phyloP scores from a whole-genome alignment of 202 grass and related monocot species.

The Elaeis oleifera region DNA sequence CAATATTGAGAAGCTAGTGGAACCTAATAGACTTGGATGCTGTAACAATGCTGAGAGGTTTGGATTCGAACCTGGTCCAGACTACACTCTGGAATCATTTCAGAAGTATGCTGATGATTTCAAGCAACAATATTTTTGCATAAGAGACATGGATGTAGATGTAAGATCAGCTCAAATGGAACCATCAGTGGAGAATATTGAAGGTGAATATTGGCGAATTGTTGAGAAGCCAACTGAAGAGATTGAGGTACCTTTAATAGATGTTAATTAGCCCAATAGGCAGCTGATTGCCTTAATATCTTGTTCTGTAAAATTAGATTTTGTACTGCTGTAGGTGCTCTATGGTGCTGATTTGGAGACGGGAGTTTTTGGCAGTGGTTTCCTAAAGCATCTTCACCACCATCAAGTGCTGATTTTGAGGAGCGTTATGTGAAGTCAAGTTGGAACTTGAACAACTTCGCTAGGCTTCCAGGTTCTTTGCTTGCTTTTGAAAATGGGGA shows the following conservation, averaged over 20 bases:
- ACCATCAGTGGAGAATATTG: conserved; percentile 28
- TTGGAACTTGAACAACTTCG: conserved; percentile 42
- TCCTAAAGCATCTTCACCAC: conserved; percentile 13
- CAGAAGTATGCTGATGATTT: conserved; percentile 44
- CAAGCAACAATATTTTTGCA: conserved; percentile 31
- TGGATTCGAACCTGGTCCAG: conserved; percentile 34
- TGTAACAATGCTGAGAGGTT: conserved; percentile 17
- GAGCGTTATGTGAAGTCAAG: conserved; percentile 17
- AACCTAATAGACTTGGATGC: conserved; percentile 6
- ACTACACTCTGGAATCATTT: conserved; percentile 29
- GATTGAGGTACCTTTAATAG: conserved; percentile 25
- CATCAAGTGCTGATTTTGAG: conserved; percentile 5
- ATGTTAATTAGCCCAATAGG: neutral
- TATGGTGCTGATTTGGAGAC: conserved; percentile 45
- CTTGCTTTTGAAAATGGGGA: conserved; percentile 32
- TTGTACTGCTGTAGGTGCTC: conserved; percentile 27
- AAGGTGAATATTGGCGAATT: conserved; percentile 53
- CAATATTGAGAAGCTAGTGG: neutral
- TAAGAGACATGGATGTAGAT: neutral
- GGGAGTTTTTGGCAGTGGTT: conserved; percentile 30
- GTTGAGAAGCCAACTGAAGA: conserved; percentile 38
- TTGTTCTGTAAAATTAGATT: neutral
- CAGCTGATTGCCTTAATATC: neutral
- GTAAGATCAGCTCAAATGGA: neutral
- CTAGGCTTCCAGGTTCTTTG: conserved; percentile 31